Evolutionary conservation across 495 filamentous ascomycete genomes (phyloP).

Genomic region (Penicillium tannophilum): DNA sequence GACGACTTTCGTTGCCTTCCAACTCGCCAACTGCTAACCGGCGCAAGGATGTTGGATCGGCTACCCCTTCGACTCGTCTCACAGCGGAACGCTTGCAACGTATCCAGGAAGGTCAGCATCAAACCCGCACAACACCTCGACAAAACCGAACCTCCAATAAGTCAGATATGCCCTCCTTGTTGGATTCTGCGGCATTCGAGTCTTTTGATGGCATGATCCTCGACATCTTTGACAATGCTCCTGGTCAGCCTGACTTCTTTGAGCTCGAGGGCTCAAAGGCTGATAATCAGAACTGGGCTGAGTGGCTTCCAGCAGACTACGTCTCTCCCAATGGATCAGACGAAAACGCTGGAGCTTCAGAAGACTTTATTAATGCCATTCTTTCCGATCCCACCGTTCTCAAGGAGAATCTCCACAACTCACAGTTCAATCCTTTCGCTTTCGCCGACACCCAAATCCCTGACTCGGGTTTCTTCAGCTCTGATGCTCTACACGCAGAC

Average conservation of each 20-base stretch:
- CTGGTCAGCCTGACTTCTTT: slow-evolving; percentile 25
- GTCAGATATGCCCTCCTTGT: slow-evolving; percentile 23
- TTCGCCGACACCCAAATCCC: slow-evolving; percentile 30
- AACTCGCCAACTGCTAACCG: slow-evolving; percentile 37
- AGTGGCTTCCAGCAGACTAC: slow-evolving; percentile 44
- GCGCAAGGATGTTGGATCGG: slow-evolving; percentile 27
- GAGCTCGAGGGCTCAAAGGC: slow-evolving; percentile 30
- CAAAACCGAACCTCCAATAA: slow-evolving; percentile 33
- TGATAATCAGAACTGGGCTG: slow-evolving; percentile 36
- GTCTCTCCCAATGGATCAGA: slow-evolving; percentile 38
- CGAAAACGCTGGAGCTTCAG: slow-evolving; percentile 20
- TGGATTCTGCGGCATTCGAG: slow-evolving; percentile 30
- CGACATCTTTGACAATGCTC: slow-evolving; percentile 42
- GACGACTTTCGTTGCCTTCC: slow-evolving; percentile 42
- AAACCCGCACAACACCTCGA: slow-evolving; percentile 22
- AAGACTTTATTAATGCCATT: slow-evolving; percentile 43
- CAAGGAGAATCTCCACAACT: slow-evolving; percentile 30
- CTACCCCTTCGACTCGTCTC: slow-evolving; percentile 35
- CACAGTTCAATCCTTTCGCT: slow-evolving; percentile 36
- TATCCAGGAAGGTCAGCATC: slow-evolving; percentile 34
- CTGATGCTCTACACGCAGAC: slow-evolving; percentile 37
- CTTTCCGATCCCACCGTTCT: slow-evolving; percentile 40
- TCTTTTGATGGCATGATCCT: slow-evolving; percentile 43
- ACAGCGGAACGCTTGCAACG: slow-evolving; percentile 42
- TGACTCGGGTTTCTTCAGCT: slow-evolving; percentile 47